phyloP scores from a whole-genome alignment of 768 basidiomycete species.

The Phylloporus rhodoxanthus region DNA sequence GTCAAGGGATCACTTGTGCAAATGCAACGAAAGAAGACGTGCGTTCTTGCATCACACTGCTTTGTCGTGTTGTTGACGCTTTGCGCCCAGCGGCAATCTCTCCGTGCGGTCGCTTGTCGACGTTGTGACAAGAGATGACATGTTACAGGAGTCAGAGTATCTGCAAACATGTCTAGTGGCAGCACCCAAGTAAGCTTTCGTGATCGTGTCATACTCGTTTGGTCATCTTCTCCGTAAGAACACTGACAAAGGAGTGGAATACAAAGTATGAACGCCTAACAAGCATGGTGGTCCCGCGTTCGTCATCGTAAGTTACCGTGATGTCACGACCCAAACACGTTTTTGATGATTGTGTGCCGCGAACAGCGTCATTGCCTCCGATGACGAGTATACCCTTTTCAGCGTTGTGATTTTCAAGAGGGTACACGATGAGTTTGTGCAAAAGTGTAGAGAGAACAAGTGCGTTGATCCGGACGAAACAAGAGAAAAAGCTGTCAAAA shows the following conservation, averaged over 20 bases:
- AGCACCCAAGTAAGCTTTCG: constrained; percentile 74
- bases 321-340: constrained; percentile 11
- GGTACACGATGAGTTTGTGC: constrained; percentile 86
- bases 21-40: constrained; percentile 95
- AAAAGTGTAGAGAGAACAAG: constrained; percentile 96
- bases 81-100: constrained; percentile 74
- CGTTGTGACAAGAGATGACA: constrained; percentile 73
- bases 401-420: constrained; percentile 85
- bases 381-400: constrained; percentile 86
- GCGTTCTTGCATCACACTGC: constrained; percentile 20
- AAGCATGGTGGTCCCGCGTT: constrained; percentile 89
- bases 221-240: constrained; percentile 40
- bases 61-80: constrained; percentile 4
- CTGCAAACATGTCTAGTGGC: constrained; percentile 89
- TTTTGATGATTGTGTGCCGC: constrained; percentile 15
- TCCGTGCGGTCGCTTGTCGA: constrained; percentile 84
- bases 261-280: constrained; percentile 82
- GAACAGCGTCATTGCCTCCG: constrained; percentile 64
- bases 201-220: constrained; percentile 4
- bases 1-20: constrained; percentile 89
- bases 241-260: constrained; percentile 82
- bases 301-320: constrained; percentile 59
- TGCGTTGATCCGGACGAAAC: constrained; percentile 32
- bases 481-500: background rate
- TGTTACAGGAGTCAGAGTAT: constrained; percentile 88